These are phyloP conservation scores for Sordariomycetes sp. DNA, from an alignment of 2,329 filamentous ascomycete species.

Conservation along the genomic window DNA sequence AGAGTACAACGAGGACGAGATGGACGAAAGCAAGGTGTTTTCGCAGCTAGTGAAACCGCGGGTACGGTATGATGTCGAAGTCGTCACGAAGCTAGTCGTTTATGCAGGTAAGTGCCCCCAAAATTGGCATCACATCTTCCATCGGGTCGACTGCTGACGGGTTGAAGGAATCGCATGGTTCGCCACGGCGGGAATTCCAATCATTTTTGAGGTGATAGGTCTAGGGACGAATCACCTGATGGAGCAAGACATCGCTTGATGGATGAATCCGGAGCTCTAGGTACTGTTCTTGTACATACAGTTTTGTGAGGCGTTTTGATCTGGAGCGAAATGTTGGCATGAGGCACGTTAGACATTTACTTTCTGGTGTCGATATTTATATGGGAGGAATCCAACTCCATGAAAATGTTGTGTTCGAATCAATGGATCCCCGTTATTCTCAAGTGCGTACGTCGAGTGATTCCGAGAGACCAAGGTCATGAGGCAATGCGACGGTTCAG, in stretches of 20 bases:
- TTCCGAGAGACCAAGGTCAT: no score
- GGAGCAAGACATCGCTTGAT: slow-evolving; percentile 6
- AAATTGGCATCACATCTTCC: not conserved
- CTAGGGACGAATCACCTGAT: slow-evolving; percentile 33
- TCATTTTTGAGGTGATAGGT: slow-evolving; percentile 58
- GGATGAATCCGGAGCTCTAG: no score
- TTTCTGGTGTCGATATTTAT: not conserved
- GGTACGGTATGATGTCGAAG: slow-evolving; percentile 95
- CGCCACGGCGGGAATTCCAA: slow-evolving; percentile 64
- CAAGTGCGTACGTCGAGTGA: no score
- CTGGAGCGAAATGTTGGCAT: not conserved
- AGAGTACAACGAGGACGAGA: slow-evolving; percentile 22
- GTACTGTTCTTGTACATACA: not conserved
- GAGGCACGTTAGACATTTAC: not conserved
- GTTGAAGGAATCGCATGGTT: slow-evolving; percentile 69
- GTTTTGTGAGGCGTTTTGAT: not conserved
- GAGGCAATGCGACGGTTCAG: no score
- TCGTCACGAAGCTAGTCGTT: slow-evolving; percentile 91
- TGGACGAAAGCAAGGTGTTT: slow-evolving; percentile 73
- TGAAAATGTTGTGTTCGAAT: no score
- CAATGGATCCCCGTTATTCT: no score
- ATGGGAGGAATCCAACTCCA: no score
- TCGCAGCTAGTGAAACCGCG: slow-evolving; percentile 74
- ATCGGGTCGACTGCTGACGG: slow-evolving; percentile 7
- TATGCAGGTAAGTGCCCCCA: slow-evolving; percentile 64